Evolutionary conservation across 768 basidiomycete species (phyloP).

Genomic region (Auriculariales sp.): DNA sequence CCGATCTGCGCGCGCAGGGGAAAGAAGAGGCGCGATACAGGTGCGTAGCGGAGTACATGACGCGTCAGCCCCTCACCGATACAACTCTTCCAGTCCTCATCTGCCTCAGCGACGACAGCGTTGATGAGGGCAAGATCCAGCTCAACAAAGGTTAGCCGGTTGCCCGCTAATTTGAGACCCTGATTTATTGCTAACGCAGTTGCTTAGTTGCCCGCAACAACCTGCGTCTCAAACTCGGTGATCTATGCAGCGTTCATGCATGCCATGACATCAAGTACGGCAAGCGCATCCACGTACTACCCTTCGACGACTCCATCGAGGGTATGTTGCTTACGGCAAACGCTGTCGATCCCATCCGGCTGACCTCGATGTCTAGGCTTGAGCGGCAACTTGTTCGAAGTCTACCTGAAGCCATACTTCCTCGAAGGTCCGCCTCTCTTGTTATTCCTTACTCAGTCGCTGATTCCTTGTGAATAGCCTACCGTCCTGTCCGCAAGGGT

Average conservation of each 20-base stretch:
- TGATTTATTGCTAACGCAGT: background rate
- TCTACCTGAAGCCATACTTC: conserved; percentile 97
- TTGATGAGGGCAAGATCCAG: conserved; percentile 96
- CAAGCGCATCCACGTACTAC: conserved; percentile 90
- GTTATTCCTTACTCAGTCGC: background rate
- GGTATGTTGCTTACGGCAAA: conserved; percentile 28
- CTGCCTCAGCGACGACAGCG: conserved; percentile 87
- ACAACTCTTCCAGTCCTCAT: conserved; percentile 52
- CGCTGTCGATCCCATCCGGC: background rate
- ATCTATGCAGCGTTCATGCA: conserved; percentile 89
- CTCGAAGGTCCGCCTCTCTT: conserved; percentile 54
- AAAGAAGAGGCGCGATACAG: conserved; percentile 91
- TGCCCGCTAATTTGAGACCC: background rate
- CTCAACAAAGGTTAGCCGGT: conserved; percentile 64
- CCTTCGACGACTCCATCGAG: conserved; percentile 97
- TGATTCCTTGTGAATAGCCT: conserved; percentile 31
- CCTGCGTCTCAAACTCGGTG: conserved; percentile 91
- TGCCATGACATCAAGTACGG: conserved; percentile 99
- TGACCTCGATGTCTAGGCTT: conserved; percentile 24
- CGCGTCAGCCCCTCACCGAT: background rate
- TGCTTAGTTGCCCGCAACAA: conserved; percentile 90
- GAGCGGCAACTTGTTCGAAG: conserved; percentile 96
- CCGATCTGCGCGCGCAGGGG: conserved; percentile 36
- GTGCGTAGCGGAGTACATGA: conserved; percentile 8
- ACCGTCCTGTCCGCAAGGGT: conserved; percentile 90